These are phyloP conservation scores for Xylaria sp. DNA, from an alignment of 2,329 filamentous ascomycete genomes.

Conservation along the genomic window DNA sequence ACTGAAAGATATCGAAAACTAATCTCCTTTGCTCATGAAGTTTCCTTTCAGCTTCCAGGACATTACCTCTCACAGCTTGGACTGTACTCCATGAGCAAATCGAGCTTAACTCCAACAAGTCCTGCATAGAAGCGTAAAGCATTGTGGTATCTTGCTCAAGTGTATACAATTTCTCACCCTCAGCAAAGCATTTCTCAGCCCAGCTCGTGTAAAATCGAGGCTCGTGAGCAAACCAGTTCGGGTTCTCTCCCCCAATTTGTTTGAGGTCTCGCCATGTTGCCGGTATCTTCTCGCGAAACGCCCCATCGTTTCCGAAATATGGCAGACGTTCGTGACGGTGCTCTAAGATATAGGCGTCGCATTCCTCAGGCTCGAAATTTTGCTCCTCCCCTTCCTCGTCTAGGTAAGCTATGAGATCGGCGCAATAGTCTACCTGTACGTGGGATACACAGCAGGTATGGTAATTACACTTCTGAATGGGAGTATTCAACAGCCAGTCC, in stretches of 20 bases:
- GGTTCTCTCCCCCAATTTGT: background rate
- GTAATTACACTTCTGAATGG: conserved; percentile 32
- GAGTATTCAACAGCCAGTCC: conserved; percentile 5
- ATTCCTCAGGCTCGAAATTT: conserved; percentile 38
- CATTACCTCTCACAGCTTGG: background rate
- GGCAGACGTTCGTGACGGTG: conserved; percentile 39
- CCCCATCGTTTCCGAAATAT: conserved; percentile 35
- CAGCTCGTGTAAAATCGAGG: background rate
- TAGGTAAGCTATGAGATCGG: background rate
- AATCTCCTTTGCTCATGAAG: conserved; percentile 21
- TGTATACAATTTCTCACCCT: conserved; percentile 34
- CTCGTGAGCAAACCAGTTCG: conserved; percentile 22
- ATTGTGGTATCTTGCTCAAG: conserved; percentile 27
- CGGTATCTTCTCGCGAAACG: background rate
- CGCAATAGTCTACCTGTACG: conserved; percentile 31
- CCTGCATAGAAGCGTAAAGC: conserved; percentile 11
- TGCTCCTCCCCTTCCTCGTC: background rate
- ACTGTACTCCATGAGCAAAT: background rate
- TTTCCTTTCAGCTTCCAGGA: conserved; percentile 8
- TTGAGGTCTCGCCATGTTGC: conserved; percentile 36
- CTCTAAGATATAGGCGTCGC: conserved; percentile 34
- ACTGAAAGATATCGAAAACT: conserved; percentile 10
- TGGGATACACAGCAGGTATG: conserved; percentile 42
- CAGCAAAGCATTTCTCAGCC: conserved; percentile 13
- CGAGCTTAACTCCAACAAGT: conserved; percentile 10